phyloP scores from a whole-genome alignment of 2,329 filamentous ascomycete genomes.

The Neofusicoccum laricinum region DNA sequence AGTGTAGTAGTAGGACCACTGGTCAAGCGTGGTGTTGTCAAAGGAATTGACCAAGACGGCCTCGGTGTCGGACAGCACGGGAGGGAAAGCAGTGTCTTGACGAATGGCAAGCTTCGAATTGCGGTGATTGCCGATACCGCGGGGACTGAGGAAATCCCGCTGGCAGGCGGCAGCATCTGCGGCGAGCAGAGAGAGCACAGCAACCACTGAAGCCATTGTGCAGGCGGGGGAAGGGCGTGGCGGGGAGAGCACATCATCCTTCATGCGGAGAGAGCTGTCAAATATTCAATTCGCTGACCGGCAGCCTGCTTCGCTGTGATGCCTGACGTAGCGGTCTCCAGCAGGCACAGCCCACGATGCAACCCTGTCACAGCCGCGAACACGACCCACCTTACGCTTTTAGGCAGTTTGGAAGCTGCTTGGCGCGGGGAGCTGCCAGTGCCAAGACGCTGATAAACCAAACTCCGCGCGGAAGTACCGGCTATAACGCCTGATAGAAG shows the following conservation, averaged over 20 bases:
- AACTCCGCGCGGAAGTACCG: neutral
- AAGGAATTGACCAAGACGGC: conserved; percentile 40
- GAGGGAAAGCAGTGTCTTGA: conserved; percentile 28
- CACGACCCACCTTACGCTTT: neutral
- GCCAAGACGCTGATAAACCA: neutral
- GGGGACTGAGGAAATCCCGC: neutral
- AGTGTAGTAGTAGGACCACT: conserved; percentile 39
- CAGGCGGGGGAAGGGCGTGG: neutral
- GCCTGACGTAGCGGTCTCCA: conserved; percentile 1
- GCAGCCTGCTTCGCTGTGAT: neutral
- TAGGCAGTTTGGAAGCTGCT: conserved; percentile 5
- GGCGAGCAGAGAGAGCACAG: neutral
- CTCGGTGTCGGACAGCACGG: conserved; percentile 35
- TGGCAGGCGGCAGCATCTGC: conserved; percentile 1
- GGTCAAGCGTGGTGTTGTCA: conserved; percentile 38
- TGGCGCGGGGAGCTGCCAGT: conserved; percentile 1
- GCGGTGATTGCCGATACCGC: neutral
- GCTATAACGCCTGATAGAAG: neutral
- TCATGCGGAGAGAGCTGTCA: neutral
- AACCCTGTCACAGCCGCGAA: neutral
- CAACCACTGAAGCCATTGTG: conserved; percentile 1
- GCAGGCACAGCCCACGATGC: neutral
- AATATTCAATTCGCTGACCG: neutral
- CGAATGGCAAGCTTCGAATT: conserved; percentile 28
- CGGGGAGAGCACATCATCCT: neutral